Evolutionary conservation across 306 rosid species (phyloP), one percentile per base, ranked within the genome.

Genomic region (Quercus ilex): DNA sequence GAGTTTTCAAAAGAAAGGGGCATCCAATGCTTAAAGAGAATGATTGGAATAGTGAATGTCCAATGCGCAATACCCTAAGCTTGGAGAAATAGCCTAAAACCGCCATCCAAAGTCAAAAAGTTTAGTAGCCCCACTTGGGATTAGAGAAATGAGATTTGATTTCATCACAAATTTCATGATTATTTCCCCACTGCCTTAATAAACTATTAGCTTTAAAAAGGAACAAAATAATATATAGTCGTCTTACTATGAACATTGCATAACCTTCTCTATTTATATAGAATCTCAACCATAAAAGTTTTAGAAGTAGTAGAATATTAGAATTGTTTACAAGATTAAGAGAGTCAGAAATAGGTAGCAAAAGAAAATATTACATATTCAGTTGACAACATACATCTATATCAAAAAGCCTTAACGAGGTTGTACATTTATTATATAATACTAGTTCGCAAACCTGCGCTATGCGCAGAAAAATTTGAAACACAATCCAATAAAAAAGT

Each of bases 1-100:
- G 62, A 59, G 71, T 70, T 23, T 81, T 74, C 57, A 72, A 86
- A 84, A 80, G 60, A 52, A 41, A 21, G 71, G 73, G 69, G 90
- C 82, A 90, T 88, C 97, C 94, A 71, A 88, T 80, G 91, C 83
- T 53, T 28, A 52, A 81, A 84, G 84, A 53, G 41, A 60, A 69
- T 81, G 52, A 80, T 79, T 82, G 85, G 82, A 82, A 25, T 55
- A 15, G 14, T 52, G n/a, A 53, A 31, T n/a, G 21, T 56, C 38
- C 41, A 46, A 59, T 57, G 46, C 15, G 53, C 14, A 49, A 23
- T 5, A 13, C 33, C 33, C 65, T 7, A 19, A 18, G 55, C 6
- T 19, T 21, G 74, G 57, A 19, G 51, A 41, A 55, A 25, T 57
- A 75, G 77, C 79, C 67, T 30, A 76, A 77, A 73, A 76, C 81